Conservation (phyloP, 1,139 yeast genomes). For the Barnettozyma hawaiiensis region DNA sequence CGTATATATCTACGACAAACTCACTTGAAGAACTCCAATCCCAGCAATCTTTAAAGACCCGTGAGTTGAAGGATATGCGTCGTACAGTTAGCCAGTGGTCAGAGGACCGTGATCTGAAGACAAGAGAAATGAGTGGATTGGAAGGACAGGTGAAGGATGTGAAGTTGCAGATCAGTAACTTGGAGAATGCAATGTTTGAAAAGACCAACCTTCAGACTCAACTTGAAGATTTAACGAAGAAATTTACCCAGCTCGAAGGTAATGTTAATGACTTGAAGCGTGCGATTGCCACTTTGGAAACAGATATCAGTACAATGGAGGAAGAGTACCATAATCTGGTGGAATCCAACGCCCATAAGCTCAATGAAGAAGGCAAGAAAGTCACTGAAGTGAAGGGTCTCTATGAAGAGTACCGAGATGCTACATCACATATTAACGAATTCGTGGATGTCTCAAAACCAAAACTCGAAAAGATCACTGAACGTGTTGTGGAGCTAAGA, state of each 20-base stretch:
- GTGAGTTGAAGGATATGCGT: constrained; percentile 43
- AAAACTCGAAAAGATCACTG: background rate
- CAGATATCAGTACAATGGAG: constrained; percentile 13
- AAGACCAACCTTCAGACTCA: constrained; percentile 32
- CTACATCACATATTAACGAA: constrained; percentile 10
- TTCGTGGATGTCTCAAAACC: constrained; percentile 1
- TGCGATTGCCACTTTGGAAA: constrained; percentile 14
- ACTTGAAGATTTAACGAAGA: constrained; percentile 26
- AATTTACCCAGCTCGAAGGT: constrained; percentile 26
- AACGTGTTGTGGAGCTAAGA: constrained; percentile 1
- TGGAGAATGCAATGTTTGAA: constrained; percentile 48
- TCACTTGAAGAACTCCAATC: constrained; percentile 50
- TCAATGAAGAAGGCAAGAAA: constrained; percentile 12
- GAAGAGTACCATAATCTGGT: constrained; percentile 14
- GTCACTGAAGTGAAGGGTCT: constrained; percentile 11
- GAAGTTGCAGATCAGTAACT: constrained; percentile 46
- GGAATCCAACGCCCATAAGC: constrained; percentile 6
- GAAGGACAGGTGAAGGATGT: constrained; percentile 54
- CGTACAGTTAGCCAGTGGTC: constrained; percentile 37
- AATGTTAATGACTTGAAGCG: constrained; percentile 17
- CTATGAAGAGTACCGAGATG: constrained; percentile 12
- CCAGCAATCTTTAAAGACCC: constrained; percentile 39
- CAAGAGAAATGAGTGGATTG: constrained; percentile 43
- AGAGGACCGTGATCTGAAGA: constrained; percentile 45
- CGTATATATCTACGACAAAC: constrained; percentile 27